Conservation (phyloP, 805 yeast species). For the Martiniozyma abietophila region DNA sequence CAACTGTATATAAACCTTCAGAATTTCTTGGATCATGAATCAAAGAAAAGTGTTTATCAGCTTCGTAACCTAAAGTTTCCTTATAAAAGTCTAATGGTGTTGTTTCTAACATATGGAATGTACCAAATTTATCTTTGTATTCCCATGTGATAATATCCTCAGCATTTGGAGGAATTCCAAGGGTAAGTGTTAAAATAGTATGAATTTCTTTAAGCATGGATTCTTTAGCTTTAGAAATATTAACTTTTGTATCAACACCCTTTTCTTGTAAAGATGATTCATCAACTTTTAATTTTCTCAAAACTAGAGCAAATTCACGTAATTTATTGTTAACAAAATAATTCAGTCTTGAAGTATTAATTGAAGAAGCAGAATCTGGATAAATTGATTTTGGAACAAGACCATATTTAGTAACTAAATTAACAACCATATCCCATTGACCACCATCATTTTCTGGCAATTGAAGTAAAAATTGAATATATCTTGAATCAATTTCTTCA, state of each 20-base stretch:
- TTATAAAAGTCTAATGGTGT: constrained; percentile 63
- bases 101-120: constrained; percentile 38
- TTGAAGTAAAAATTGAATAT: constrained; percentile 52
- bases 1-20: constrained; percentile 62
- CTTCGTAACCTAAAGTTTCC: constrained; percentile 44
- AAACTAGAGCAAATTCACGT: constrained; percentile 66
- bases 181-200: constrained; percentile 54
- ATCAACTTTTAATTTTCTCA: constrained; percentile 42
- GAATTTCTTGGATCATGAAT: constrained; percentile 80
- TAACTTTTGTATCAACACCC: constrained; percentile 2
- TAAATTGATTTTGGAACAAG: constrained; percentile 64
- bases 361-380: constrained; percentile 60
- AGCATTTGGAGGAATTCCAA: constrained; percentile 77
- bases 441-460: constrained; percentile 82
- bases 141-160: constrained; percentile 64
- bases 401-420: constrained; percentile 71
- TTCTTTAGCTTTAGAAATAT: constrained; percentile 20
- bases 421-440: constrained; percentile 80
- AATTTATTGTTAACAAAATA: constrained; percentile 59
- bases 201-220: constrained; percentile 53
- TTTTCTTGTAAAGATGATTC: constrained; percentile 25
- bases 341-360: constrained; percentile 49
- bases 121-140: constrained; percentile 62
- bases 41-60: constrained; percentile 49
- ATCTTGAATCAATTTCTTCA: constrained; percentile 62